Conservation (phyloP, 495 filamentous ascomycete genomes). For the Tuber indicum region DNA sequence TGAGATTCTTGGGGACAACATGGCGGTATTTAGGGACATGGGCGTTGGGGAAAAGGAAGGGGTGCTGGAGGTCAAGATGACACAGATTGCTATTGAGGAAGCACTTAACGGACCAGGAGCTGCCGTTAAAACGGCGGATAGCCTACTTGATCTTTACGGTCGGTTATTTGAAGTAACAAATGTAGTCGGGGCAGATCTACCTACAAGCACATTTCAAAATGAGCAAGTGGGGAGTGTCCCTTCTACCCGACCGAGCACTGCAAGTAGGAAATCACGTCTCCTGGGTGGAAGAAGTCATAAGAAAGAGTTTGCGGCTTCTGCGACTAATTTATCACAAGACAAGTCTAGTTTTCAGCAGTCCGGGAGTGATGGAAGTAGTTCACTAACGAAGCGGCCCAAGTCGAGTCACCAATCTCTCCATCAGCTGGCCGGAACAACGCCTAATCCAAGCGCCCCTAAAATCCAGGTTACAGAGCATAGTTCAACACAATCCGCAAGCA, state of each 20-base stretch:
- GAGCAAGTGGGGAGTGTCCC: slow-evolving; percentile 30
- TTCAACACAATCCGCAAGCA: slow-evolving; percentile 20
- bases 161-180: slow-evolving; percentile 58
- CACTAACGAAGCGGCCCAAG: slow-evolving; percentile 31
- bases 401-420: slow-evolving; percentile 37
- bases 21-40: slow-evolving; percentile 35
- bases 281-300: slow-evolving; percentile 33
- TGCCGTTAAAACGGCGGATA: slow-evolving; percentile 76
- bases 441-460: slow-evolving; percentile 36
- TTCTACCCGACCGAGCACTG: slow-evolving; percentile 25
- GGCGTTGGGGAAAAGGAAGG: slow-evolving; percentile 31
- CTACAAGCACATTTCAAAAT: slow-evolving; percentile 25
- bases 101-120: slow-evolving; percentile 70
- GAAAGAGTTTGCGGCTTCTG: slow-evolving; percentile 36
- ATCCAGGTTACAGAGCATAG: slow-evolving; percentile 41
- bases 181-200: slow-evolving; percentile 17
- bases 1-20: slow-evolving; percentile 55
- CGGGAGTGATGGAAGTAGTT: slow-evolving; percentile 1
- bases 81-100: slow-evolving; percentile 79
- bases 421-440: slow-evolving; percentile 16
- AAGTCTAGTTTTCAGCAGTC: neutral
- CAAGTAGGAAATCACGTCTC: slow-evolving; percentile 37
- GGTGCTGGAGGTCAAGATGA: slow-evolving; percentile 79
- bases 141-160: slow-evolving; percentile 72
- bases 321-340: slow-evolving; percentile 39